Base-by-base conservation (phyloP, 192 early-diverging fungal genomes). In the Entrophospora sp. region DNA sequence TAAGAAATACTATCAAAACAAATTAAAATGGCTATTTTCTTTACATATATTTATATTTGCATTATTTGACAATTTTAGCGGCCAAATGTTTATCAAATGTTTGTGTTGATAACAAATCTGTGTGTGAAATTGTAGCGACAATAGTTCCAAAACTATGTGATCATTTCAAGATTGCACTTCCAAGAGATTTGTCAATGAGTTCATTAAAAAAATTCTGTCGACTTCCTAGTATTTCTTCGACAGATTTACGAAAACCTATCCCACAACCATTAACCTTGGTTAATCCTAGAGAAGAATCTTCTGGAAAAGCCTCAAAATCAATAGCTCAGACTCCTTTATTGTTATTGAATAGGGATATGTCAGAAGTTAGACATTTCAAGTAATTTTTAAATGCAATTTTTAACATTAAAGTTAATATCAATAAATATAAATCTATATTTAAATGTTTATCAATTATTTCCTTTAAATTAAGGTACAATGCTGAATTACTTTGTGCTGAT, bases 401-500 rank as follows among this genome's bases (percentile, higher is more conserved):
- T 34, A 35, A 18, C 12, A n/a, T 32, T 32, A 32, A 14, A 55
- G 14, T 55, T 7, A 57, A 37, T 36, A 12, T 4, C 18, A 24
- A 10, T 38, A 0, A 2, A 35, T 57, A n/a, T 36, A 8, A 37
- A 8, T 24, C 3, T 7, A 48, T 22, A 45, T 20, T 5, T 3
- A 30, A 20, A 44, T n/a, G n/a, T n/a, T n/a, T n/a, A n/a, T 58
- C 56, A 32, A 58, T n/a, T 1, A 9, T 58, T 7, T 36, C 28
- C 56, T 30, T 7, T n/a, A n/a, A 18, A 9, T 58, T 58, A n/a
- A 61, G 59, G 5, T 69, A 69, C 24, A 24, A 64, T 25, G 61
- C 59, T 25, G 48, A 69, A 25, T 30, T 69, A n/a, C 61, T 69
- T 61, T 69, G 59, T 10, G 59, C 68, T 2, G 68, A 69, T 37